phyloP scores from a whole-genome alignment of 805 yeast species.

The Naumovozyma castellii region DNA sequence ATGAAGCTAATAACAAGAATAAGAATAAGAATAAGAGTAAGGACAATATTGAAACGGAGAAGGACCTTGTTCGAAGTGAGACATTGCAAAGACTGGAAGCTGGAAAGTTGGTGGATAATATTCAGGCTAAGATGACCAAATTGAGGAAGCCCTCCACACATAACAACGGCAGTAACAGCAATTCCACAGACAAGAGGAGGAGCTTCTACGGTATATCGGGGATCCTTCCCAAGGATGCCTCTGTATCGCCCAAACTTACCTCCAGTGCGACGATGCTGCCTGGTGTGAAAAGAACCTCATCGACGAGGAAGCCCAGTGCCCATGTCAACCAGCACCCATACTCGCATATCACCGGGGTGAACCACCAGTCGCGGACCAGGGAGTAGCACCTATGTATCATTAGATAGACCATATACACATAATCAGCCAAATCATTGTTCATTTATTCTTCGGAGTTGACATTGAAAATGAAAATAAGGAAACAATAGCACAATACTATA shows the following conservation, averaged over 20 bases:
- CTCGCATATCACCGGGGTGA: neutral
- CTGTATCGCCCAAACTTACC: neutral
- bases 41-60: neutral
- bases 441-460: too few relatives aligned
- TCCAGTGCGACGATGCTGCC: slow-evolving; percentile 7
- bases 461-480: neutral
- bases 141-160: slow-evolving; percentile 2
- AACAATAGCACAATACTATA: neutral
- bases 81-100: neutral
- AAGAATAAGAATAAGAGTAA: neutral
- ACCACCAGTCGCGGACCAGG: neutral
- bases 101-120: neutral
- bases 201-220: slow-evolving; percentile 6
- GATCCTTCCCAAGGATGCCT: neutral
- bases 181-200: slow-evolving; percentile 3
- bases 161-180: neutral
- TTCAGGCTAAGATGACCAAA: slow-evolving; percentile 8
- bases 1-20: neutral
- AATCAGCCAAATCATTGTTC: too few relatives aligned
- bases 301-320: slow-evolving; percentile 6
- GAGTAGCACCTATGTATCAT: neutral
- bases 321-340: neutral
- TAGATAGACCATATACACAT: too few relatives aligned
- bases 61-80: neutral
- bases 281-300: slow-evolving; percentile 12